These are phyloP conservation scores for Alternaria longipes DNA, from an alignment of 2,329 filamentous ascomycete species.

Conservation along the genomic window DNA sequence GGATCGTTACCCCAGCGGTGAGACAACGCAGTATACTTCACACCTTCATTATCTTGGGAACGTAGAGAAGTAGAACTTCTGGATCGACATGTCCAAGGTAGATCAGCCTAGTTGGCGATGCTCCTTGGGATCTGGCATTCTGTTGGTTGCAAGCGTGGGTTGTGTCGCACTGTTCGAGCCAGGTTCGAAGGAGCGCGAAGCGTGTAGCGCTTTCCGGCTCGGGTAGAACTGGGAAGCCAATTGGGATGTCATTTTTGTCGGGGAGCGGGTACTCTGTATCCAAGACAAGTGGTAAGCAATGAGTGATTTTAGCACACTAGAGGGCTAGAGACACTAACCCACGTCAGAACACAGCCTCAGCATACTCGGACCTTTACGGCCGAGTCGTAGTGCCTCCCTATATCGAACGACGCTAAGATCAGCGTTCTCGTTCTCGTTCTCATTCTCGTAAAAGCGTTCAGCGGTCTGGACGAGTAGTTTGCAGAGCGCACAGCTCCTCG, in stretches of 20 bases:
- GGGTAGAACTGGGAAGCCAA: constrained; percentile 17
- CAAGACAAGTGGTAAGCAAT: constrained; percentile 15
- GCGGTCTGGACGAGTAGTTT: constrained; percentile 5
- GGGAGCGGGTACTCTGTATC: constrained; percentile 9
- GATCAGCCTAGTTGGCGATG: constrained; percentile 22
- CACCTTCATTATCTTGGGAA: constrained; percentile 8
- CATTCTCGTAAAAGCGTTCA: constrained; percentile 3
- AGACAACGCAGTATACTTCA: constrained; percentile 13
- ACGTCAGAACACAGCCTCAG: constrained; percentile 5
- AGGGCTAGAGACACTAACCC: constrained; percentile 3
- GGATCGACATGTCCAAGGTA: constrained; percentile 18
- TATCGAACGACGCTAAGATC: constrained; percentile 12
- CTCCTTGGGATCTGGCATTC: constrained; percentile 4
- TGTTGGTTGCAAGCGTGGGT: constrained; percentile 16
- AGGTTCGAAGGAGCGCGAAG: constrained; percentile 19
- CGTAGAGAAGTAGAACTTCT: constrained; percentile 20
- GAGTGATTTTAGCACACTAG: constrained; percentile 9
- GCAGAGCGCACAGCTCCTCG: constrained; percentile 18
- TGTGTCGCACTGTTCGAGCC: constrained; percentile 20
- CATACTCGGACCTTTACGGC: not conserved
- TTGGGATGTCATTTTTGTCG: constrained; percentile 2
- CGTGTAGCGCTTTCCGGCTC: constrained; percentile 12
- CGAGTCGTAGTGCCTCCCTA: constrained; percentile 1
- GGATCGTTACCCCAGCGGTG: constrained; percentile 29
- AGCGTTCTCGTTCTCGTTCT: constrained; percentile 8